Evolutionary conservation across 2,329 filamentous ascomycete genomes (phyloP), one percentile per base, ranked within the genome.

Genomic region (Macrophomina pseudophaseolina): DNA sequence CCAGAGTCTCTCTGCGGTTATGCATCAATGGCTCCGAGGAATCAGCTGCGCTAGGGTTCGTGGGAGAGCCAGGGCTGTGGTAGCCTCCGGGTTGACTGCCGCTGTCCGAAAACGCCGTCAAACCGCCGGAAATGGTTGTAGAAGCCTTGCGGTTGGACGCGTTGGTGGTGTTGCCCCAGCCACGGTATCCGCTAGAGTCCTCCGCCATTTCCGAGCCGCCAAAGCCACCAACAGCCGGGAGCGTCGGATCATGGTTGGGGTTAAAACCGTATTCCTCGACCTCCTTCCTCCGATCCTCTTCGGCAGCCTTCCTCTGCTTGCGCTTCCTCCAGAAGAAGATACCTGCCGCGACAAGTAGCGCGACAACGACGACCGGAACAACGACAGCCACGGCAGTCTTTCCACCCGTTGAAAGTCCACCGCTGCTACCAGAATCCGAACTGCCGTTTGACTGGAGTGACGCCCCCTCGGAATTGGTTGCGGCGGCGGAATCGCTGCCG

Each of bases 191-290:
- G 2, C 88, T 86, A 65, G 84, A 85, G 67, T 86, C 86, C 69
- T 97, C 92, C 67, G 88, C 86, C 90, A 94, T 93, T 76, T 94
- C 89, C 49, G 85, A 81, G 64, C 86, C 23, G 23, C 23, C 87
- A 81, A 86, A 83, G 63, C 84, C 80, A 32, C 80, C 82, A 16
- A 87, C 82, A 9, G 84, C 83, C 7, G 88, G 88, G 12, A 97
- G 84, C 0, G 91, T 93, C 0, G 94, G 93, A 75, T 97, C 94
- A 68, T 93, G 90, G 80, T 98, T 98, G n/a, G 95, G 95, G 78
- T 98, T 98, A 83, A 94, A 98, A 38, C 91, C 90, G 77, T 98
- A 98, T 76, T 98, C 95, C 78, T 98, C 94, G 11, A 97, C 93
- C 80, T 99, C 95, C 81, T 97, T 97, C 70, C 94, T 88, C 60